Evolutionary conservation across 192 early-diverging fungal genomes (phyloP).

Genomic region (Podila clonocystis): DNA sequence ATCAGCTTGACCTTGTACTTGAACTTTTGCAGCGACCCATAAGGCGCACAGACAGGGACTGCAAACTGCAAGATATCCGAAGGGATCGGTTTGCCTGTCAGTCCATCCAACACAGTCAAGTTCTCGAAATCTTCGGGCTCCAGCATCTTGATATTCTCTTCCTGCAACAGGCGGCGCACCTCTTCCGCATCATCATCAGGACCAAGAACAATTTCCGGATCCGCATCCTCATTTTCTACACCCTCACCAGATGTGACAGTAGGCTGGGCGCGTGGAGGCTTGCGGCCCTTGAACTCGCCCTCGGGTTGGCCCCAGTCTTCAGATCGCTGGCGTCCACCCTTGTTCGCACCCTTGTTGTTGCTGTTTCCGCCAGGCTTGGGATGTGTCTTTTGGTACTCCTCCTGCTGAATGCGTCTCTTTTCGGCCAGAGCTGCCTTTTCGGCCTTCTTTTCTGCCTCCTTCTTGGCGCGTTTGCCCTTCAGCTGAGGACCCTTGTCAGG

Average conservation of each 20-base stretch:
- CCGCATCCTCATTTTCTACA: conserved; percentile 16
- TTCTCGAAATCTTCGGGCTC: conserved; percentile 65
- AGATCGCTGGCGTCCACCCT: conserved; percentile 10
- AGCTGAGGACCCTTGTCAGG: conserved; percentile 74
- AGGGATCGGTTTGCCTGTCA: conserved; percentile 82
- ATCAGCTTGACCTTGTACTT: conserved; percentile 96
- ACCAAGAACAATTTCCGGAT: background rate
- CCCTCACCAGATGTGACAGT: background rate
- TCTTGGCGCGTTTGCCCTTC: conserved; percentile 80
- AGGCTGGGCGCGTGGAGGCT: background rate
- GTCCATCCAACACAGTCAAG: conserved; percentile 76
- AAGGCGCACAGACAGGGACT: conserved; percentile 95
- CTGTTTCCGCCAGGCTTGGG: conserved; percentile 36
- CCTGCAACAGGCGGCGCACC: conserved; percentile 63
- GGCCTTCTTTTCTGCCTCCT: conserved; percentile 60
- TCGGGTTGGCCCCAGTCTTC: background rate
- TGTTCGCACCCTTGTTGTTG: conserved; percentile 21
- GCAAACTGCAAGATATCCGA: conserved; percentile 86
- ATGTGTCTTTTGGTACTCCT: conserved; percentile 19
- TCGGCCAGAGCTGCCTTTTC: conserved; percentile 44
- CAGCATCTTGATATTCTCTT: conserved; percentile 65
- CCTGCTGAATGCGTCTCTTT: conserved; percentile 38
- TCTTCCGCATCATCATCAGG: conserved; percentile 52
- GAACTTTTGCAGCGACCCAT: conserved; percentile 82
- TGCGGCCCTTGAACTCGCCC: background rate